Evolutionary conservation across 2,329 filamentous ascomycete genomes (phyloP).

Genomic region (Epicoccum nigrum): DNA sequence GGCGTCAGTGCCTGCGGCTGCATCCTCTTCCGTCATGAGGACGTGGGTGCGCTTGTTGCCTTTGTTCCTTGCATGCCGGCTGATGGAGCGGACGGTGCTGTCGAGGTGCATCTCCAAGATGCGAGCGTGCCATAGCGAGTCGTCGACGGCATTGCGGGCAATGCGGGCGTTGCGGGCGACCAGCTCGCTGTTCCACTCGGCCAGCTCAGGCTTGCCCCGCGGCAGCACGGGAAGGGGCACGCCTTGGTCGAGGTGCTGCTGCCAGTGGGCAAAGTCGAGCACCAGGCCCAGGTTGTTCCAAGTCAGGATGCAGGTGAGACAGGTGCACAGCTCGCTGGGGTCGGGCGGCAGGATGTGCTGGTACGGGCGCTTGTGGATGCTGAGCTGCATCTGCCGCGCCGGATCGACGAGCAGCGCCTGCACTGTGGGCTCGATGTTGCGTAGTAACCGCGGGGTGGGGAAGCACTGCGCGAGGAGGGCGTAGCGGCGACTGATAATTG

Average conservation of each 20-base stretch:
- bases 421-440: conserved; percentile 46
- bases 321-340: conserved; percentile 59
- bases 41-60: conserved; percentile 56
- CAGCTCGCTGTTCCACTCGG: conserved; percentile 59
- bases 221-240: conserved; percentile 60
- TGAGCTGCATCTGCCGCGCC: conserved; percentile 52
- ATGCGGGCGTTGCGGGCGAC: conserved; percentile 52
- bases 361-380: conserved; percentile 58
- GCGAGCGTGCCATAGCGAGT: conserved; percentile 58
- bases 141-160: conserved; percentile 54
- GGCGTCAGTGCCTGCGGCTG: conserved; percentile 53
- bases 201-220: conserved; percentile 52
- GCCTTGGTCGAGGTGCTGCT: conserved; percentile 57
- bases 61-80: conserved; percentile 57
- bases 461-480: conserved; percentile 59
- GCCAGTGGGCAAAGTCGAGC: conserved; percentile 65
- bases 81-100: conserved; percentile 55
- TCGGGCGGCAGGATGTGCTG: conserved; percentile 60
- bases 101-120: conserved; percentile 58
- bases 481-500: conserved; percentile 58
- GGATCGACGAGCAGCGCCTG: conserved; percentile 49
- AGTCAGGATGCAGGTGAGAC: conserved; percentile 61
- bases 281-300: conserved; percentile 63
- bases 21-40: conserved; percentile 55
- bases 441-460: conserved; percentile 55